Evolutionary conservation across 75 land plant genomes (phyloP), one percentile per base, ranked within the genome.

Genomic region (Chamaecyparis obtusa): DNA sequence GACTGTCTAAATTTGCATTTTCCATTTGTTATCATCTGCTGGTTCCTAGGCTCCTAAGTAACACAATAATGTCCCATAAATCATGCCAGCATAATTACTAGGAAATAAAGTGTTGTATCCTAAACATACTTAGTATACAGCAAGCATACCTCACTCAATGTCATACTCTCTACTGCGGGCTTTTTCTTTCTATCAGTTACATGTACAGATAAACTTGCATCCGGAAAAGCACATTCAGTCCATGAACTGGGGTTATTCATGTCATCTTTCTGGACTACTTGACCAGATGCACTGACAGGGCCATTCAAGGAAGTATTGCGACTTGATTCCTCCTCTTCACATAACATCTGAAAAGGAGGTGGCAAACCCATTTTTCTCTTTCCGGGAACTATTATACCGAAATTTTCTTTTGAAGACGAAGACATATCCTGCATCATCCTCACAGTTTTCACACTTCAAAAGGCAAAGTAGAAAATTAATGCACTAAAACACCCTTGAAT

Each of bases 301-400:
- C 48, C 71, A 30, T 56, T 74, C 8, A 21, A 64, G 86, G 84
- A 86, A 1, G 4, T 85, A 11, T 27, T n/a, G 32, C 33, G 7
- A 39, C 80, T 54, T 13, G 44, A 60, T 80, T 88, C 92, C 85
- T 86, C 85, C 80, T 91, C 92, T 85, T 94, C 87, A 84, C 87
- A 60, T 71, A 97, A 91, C 56, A 92, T 90, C 71, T 93, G 91
- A 89, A 97, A 97, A 13, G 95, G 94, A 87, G 94, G 90, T 39
- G 92, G 94, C 74, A 92, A 88, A 46, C 84, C 88, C 85, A 87
- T 85, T 74, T 93, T 86, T 78, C 89, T 89, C 21, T 55, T 84
- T 33, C 27, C 41, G 11, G 64, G 37, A 54, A 84, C 27, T 32
- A 33, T 35, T 49, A 54, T 37, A 55, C 64, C 36, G 9, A n/a